Conservation (phyloP, 176 grass and related monocot species). For the Cenchrus fungigraminus region DNA sequence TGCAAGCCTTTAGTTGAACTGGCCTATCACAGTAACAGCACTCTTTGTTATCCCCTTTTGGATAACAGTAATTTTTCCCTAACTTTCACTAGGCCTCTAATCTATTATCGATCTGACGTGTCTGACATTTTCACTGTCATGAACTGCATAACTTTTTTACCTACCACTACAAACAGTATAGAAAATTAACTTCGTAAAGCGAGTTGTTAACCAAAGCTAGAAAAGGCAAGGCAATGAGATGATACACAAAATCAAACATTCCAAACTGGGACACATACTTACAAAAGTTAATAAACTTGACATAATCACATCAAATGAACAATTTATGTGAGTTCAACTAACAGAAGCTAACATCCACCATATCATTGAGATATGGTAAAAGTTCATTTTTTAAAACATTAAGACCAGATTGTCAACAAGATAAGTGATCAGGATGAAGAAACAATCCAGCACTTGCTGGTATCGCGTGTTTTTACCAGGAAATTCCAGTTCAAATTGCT, state of each 20-base stretch:
- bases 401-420: neutral
- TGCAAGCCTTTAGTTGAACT: constrained; percentile 11
- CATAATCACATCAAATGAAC: neutral
- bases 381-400: neutral
- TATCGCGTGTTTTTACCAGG: no score
- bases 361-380: constrained; percentile 18
- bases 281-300: constrained; percentile 4
- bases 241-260: neutral
- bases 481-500: no score
- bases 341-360: neutral
- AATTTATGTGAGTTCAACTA: neutral
- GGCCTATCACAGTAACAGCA: constrained; percentile 28
- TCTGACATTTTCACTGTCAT: constrained; percentile 32
- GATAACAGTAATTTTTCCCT: constrained; percentile 32
- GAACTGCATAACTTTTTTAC: constrained; percentile 38
- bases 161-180: constrained; percentile 28
- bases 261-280: neutral
- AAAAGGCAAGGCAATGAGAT: neutral
- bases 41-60: constrained; percentile 29
- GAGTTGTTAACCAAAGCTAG: constrained; percentile 24
- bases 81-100: constrained; percentile 36
- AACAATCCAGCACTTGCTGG: no score
- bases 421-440: neutral
- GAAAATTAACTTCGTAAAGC: constrained; percentile 19
- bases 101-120: constrained; percentile 11